A percentile compares a stretch with the other conserved stretches of the same genome.
Evolutionary conservation across 768 basidiomycete genomes (phyloP).

Genomic region (Lactarius tabidus): DNA sequence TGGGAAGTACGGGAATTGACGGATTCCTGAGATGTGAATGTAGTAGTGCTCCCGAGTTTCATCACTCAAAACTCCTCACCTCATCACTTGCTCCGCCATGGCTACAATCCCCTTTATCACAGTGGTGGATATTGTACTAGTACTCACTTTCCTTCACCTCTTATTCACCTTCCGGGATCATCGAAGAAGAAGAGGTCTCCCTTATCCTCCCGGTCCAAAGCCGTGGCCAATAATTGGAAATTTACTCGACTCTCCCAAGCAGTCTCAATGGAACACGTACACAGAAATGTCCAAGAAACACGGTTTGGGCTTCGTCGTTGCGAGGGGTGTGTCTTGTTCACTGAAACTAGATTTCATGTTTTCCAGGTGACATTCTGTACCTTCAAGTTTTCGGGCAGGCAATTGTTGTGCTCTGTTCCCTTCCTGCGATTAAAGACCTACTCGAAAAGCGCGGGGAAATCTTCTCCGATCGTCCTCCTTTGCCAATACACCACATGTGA

Average conservation of each 20-base stretch:
- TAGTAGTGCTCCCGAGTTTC: too few species aligned
- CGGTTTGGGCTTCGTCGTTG: not conserved
- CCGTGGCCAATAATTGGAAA: conserved; percentile 1
- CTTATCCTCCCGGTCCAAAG: not conserved
- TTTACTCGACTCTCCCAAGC: not conserved
- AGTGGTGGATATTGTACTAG: not conserved
- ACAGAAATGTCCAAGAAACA: too few species aligned
- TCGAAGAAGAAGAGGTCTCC: not conserved
- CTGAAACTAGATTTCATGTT: not conserved
- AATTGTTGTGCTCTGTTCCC: conserved; percentile 1
- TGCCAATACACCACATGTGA: conserved; percentile 11
- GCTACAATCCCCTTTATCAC: too few species aligned
- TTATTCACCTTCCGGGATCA: not conserved
- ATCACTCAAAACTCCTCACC: too few species aligned
- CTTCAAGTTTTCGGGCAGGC: conserved; percentile 8
- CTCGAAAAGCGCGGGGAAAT: conserved; percentile 9
- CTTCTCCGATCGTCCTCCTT: conserved; percentile 6
- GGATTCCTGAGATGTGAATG: too few species aligned
- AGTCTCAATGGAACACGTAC: not conserved
- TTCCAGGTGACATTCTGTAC: conserved; percentile 4
- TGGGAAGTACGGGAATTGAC: too few species aligned
- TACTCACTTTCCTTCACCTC: not conserved
- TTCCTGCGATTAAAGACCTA: conserved; percentile 7
- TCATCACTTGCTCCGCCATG: too few species aligned
- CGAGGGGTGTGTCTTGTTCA: too few species aligned